Base-by-base conservation (phyloP, 305 asterid species). In the Salvia sclarea region DNA sequence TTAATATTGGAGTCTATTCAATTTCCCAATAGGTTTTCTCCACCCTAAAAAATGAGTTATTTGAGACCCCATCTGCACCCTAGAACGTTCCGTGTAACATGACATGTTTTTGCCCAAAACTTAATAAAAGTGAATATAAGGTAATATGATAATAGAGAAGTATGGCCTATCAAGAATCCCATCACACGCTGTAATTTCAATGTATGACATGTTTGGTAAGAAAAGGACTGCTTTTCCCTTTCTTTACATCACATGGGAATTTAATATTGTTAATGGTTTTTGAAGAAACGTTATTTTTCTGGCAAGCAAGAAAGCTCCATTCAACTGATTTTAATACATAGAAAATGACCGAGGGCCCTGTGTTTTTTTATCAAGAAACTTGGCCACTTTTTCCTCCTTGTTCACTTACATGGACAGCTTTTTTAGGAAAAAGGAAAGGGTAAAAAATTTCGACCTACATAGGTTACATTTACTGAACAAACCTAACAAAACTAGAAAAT, bases 321-420 rank as follows among this genome's bases (percentile, higher is more conserved):
- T 50, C 66, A 60, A 28, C 52, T 8, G 17, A 59, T 66, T 62
- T 43, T 7, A 78, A 30, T 74, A 70, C 76, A 54, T 17, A 48
- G 65, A 70, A 66, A 74, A 55, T 74, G 72, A 78, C 76, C 53
- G 40, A 60, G 47, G 76, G 77, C 66, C 66, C 66, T 40, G 64
- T 67, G 60, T 35, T 61, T 52, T 60, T 68, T 31, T n/a, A n/a
- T n/a, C 66, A 72, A 79, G 69, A 59, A 75, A 75, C 68, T 22
- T 35, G 53, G 44, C 76, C 72, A 49, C 59, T 50, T 63, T 68
- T 20, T 0, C 62, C 18, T 20, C 54, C 17, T 12, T 16, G 18
- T 33, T 45, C 66, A 75, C 79, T 63, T 64, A 20, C 71, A 71
- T 68, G 61, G 61, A 68, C 60, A 66, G 38, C 65, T 49, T 50